These are phyloP conservation scores for Trypanosoma vivax DNA, from an alignment of 208 protist species.

Conservation along the genomic window DNA sequence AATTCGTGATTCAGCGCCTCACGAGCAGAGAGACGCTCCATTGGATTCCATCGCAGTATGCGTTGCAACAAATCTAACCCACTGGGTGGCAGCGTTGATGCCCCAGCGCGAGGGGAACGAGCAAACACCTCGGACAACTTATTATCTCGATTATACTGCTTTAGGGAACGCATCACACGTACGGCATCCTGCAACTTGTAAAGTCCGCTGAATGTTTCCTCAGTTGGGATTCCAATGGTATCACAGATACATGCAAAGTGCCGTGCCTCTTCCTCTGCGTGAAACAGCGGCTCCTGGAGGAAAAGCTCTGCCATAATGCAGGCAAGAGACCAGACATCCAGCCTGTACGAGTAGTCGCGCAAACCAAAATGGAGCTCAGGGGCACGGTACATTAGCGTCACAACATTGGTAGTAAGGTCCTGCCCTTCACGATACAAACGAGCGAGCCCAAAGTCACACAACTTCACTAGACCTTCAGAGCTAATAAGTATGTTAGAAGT, in stretches of 20 bases:
- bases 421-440: conserved; percentile 81
- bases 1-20: conserved; percentile 77
- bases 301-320: conserved; percentile 98
- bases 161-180: conserved; percentile 47
- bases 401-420: conserved; percentile 73
- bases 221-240: conserved; percentile 92
- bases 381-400: conserved; percentile 95
- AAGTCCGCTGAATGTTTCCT: conserved; percentile 68
- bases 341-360: conserved; percentile 79
- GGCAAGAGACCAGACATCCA: conserved; percentile 95
- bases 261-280: conserved; percentile 74
- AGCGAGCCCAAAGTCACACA: conserved; percentile 89
- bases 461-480: conserved; percentile 53
- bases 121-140: conserved; percentile 41
- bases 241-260: conserved; percentile 86
- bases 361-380: conserved; percentile 91
- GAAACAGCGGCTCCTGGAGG: conserved; percentile 95
- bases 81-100: conserved; percentile 25
- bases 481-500: conserved; percentile 82
- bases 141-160: conserved; percentile 47
- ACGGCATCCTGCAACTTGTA: conserved; percentile 52
- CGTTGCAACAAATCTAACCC: conserved; percentile 62
- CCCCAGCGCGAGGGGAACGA: conserved; percentile 8
- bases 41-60: conserved; percentile 78
- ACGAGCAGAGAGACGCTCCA: conserved; percentile 52